Conservation (phyloP, 2,329 filamentous ascomycete genomes). For the Colletotrichum coccodes region DNA sequence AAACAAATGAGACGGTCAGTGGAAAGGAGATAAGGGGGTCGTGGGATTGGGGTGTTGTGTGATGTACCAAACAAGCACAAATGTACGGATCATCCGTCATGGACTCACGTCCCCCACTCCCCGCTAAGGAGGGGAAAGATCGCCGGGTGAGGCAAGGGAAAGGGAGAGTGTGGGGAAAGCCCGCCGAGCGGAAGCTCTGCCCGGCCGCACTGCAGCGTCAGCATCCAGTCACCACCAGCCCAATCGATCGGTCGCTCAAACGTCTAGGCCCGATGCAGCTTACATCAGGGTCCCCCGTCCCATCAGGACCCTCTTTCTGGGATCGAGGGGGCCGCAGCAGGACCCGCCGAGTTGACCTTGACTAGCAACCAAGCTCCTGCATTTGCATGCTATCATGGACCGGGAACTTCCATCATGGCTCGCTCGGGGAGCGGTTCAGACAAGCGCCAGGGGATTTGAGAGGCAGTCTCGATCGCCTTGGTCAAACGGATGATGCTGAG, state of each 20-base stretch:
- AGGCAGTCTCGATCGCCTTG: not conserved
- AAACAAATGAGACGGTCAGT: not conserved
- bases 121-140: constrained; percentile 7
- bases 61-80: not conserved
- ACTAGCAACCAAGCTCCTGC: not conserved
- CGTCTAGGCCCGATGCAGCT: not conserved
- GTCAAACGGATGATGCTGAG: not conserved
- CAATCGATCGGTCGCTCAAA: not conserved
- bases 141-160: not conserved
- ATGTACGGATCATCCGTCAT: constrained; percentile 22
- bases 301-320: not conserved
- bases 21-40: not conserved
- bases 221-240: not conserved
- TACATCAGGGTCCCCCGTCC: not conserved
- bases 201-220: constrained; percentile 13
- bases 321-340: not conserved
- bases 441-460: not conserved
- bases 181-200: constrained; percentile 2
- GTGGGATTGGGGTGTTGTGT: not conserved
- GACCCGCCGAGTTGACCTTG: not conserved
- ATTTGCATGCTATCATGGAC: not conserved
- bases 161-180: constrained; percentile 4
- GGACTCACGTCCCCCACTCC: not conserved
- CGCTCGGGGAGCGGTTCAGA: not conserved
- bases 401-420: not conserved